Evolutionary conservation across 805 yeast genomes (phyloP), one percentile per base, ranked within the genome.

Genomic region (Candida nitratophila): DNA sequence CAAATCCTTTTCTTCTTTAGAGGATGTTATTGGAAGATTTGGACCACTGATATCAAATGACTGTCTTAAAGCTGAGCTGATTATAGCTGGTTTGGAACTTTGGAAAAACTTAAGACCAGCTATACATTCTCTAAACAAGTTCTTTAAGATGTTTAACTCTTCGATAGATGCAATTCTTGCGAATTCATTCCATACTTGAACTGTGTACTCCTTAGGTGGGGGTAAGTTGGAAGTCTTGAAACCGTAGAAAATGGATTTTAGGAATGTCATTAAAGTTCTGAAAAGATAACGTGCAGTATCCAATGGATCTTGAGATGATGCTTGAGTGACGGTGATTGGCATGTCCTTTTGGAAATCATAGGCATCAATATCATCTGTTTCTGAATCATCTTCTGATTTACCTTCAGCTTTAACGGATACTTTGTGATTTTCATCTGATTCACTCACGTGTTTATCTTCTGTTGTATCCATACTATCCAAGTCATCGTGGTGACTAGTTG

Each of bases 1-100:
- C 46, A 90, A 69, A 54, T 93, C 99, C 53, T 90, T 88, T 46
- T 90, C 96, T 56, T 91, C 98, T 53, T 88, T 89, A 1, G 95
- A 81, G 0, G 95, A 86, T 1, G 90, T 79, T 12, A 87, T 85
- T 4, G 96, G 96, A 33, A 86, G 64, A 46, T 83, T 83, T 5
- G 95, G 91, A 9, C 89, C 91, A 15, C 84, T 77, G 1, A 85
- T 74, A 47, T 85, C 86, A 57, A 81, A 81, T 3, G 65, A 53
- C 45, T 57, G 63, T 43, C 52, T 63, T 49, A 60, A 49, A 32
- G 59, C 62, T n/a, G 60, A 53, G 42, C 59, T 53, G 5, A 63
- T 60, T 11, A 59, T 47, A 3, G 62, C 64, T 0, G 90, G 79
- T 46, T 74, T 74, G 3, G 79, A 61, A 10, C 73, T 75, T 27